Evolutionary conservation across 495 filamentous ascomycete species (phyloP).

Genomic region (Aspergillus coremiiformis): DNA sequence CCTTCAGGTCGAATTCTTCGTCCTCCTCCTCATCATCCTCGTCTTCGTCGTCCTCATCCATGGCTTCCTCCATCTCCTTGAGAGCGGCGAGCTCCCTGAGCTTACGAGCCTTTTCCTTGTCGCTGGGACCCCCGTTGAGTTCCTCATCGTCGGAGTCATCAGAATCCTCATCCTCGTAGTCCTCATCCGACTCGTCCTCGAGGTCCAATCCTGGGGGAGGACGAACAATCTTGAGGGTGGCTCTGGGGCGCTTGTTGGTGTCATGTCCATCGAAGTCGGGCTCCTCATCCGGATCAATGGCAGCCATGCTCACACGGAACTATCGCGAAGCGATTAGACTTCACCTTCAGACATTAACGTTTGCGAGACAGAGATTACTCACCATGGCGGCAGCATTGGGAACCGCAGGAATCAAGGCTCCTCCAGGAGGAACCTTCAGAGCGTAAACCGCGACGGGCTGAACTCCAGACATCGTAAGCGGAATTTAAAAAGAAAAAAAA

Average conservation of each 20-base stretch:
- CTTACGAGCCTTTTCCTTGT: constrained; percentile 80
- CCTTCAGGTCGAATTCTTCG: constrained; percentile 53
- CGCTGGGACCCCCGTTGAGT: constrained; percentile 80
- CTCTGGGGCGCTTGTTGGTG: constrained; percentile 55
- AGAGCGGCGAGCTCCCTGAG: constrained; percentile 59
- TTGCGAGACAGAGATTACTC: constrained; percentile 30
- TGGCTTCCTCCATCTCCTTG: constrained; percentile 56
- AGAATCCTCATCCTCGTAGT: constrained; percentile 53
- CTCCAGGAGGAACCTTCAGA: constrained; percentile 75
- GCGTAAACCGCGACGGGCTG: constrained; percentile 82
- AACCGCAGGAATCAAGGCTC: constrained; percentile 64
- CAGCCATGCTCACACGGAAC: constrained; percentile 98
- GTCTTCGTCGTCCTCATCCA: constrained; percentile 56
- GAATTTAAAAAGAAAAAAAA: constrained; percentile 1
- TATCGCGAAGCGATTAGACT: constrained; percentile 23
- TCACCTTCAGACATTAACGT: neutral
- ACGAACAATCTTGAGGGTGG: constrained; percentile 86
- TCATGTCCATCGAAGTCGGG: constrained; percentile 58
- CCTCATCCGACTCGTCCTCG: constrained; percentile 51
- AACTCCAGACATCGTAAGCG: constrained; percentile 44
- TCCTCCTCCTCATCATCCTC: constrained; percentile 50
- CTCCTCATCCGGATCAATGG: constrained; percentile 78
- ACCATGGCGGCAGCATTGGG: constrained; percentile 75
- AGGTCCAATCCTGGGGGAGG: constrained; percentile 46
- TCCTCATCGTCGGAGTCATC: constrained; percentile 65